phyloP scores from a whole-genome alignment of 148 eudicot species.

The Cornus kousa region DNA sequence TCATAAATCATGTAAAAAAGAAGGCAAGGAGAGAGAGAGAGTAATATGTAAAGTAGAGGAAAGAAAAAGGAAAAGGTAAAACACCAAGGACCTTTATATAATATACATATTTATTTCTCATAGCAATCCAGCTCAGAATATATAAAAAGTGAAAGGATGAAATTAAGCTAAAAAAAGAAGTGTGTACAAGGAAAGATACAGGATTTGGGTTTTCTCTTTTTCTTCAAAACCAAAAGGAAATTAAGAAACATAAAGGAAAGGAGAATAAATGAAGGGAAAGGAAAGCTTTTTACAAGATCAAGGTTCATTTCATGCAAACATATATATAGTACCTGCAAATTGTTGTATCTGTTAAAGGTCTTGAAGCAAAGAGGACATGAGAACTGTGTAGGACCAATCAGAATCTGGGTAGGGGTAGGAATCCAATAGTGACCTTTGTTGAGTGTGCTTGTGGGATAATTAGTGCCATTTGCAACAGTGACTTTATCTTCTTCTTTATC shows the following conservation, averaged over 20 bases:
- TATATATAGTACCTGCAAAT: conserved; percentile 69
- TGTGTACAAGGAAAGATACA: conserved; percentile 17
- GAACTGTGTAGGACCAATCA: conserved; percentile 88
- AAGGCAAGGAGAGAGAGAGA: neutral
- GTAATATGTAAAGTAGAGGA: conserved; percentile 1
- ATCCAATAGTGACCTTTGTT: conserved; percentile 93
- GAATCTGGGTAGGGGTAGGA: conserved; percentile 89
- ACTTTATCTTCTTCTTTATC: conserved; percentile 13
- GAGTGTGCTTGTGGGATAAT: conserved; percentile 23
- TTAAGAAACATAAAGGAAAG: conserved; percentile 9
- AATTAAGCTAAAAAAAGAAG: conserved; percentile 37
- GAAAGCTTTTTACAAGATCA: neutral
- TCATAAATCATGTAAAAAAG: conserved; percentile 26
- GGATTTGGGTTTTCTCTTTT: conserved; percentile 17
- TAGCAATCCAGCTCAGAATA: conserved; percentile 12
- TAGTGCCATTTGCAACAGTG: conserved; percentile 7
- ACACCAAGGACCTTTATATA: conserved; percentile 12
- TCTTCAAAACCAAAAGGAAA: conserved; percentile 27
- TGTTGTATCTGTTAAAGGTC: conserved; percentile 91
- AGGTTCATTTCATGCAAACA: neutral
- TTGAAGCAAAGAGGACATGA: conserved; percentile 96
- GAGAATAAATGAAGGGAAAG: conserved; percentile 6
- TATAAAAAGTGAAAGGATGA: conserved; percentile 42
- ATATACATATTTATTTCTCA: neutral
- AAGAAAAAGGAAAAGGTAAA: conserved; percentile 11